Conservation (phyloP, 441 rosid species). For the Gossypium schwendimanii region DNA sequence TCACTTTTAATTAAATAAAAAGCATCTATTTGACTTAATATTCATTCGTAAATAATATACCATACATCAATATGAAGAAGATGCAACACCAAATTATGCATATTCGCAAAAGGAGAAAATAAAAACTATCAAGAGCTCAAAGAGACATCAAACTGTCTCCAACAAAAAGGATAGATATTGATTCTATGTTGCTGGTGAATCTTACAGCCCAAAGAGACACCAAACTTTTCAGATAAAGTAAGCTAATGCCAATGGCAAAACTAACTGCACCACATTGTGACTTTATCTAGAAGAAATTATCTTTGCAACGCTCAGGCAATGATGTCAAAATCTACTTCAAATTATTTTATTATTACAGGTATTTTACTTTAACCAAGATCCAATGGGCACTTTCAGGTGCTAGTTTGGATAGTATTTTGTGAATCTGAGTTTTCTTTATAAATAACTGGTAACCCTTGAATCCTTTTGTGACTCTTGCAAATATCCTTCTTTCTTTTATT, state of each 20-base stretch:
- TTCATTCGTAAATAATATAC: neutral
- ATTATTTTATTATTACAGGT: neutral
- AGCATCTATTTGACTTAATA: neutral
- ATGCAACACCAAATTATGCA: neutral
- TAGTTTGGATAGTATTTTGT: neutral
- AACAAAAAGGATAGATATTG: neutral
- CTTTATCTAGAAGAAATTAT: neutral
- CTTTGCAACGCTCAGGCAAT: neutral
- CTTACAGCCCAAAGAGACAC: neutral
- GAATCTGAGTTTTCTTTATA: neutral
- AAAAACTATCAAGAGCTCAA: neutral
- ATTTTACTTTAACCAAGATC: neutral
- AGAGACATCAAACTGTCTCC: neutral
- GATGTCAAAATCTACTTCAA: neutral
- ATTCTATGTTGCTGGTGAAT: neutral
- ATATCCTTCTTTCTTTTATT: neutral
- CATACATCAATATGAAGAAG: neutral
- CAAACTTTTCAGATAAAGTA: neutral
- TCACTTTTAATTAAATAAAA: neutral
- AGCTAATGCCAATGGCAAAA: neutral
- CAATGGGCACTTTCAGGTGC: neutral
- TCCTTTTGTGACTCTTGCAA: neutral
- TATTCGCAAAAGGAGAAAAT: neutral
- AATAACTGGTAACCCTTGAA: neutral
- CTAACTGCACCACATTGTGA: neutral